phyloP scores from a whole-genome alignment of 2,329 filamentous ascomycete genomes.

The Blastomyces gilchristii region DNA sequence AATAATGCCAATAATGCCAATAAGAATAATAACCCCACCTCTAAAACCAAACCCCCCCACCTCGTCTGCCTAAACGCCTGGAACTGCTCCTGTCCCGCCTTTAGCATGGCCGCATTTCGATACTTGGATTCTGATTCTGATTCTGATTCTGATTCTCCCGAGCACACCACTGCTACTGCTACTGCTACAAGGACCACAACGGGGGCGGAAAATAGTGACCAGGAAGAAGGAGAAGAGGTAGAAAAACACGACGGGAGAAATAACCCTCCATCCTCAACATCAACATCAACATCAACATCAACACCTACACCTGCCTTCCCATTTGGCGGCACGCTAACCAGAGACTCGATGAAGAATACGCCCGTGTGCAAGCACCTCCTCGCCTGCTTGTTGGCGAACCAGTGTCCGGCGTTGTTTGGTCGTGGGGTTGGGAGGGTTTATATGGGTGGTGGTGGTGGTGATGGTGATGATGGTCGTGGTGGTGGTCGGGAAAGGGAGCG shows the following conservation, averaged over 20 bases:
- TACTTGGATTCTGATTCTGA: neutral
- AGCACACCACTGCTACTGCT: no score
- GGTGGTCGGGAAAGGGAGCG: neutral
- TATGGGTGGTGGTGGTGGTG: conserved; percentile 34
- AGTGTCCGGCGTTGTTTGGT: conserved; percentile 50
- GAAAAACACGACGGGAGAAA: conserved; percentile 5
- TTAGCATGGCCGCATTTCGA: conserved; percentile 60
- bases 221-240: neutral
- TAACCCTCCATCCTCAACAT: neutral
- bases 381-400: conserved; percentile 67
- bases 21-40: conserved; percentile 13
- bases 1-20: conserved; percentile 8
- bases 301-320: conserved; percentile 15
- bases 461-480: neutral
- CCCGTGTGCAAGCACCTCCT: conserved; percentile 32
- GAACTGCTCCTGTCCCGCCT: conserved; percentile 85
- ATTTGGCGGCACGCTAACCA: conserved; percentile 31
- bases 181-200: no score
- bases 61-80: conserved; percentile 64
- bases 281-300: neutral
- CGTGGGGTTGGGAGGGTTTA: conserved; percentile 45
- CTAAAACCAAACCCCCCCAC: conserved; percentile 39
- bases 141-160: neutral
- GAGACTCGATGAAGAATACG: conserved; percentile 5
- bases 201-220: no score